Base-by-base conservation (phyloP, 1,139 yeast species). In the Pichia sp. region DNA sequence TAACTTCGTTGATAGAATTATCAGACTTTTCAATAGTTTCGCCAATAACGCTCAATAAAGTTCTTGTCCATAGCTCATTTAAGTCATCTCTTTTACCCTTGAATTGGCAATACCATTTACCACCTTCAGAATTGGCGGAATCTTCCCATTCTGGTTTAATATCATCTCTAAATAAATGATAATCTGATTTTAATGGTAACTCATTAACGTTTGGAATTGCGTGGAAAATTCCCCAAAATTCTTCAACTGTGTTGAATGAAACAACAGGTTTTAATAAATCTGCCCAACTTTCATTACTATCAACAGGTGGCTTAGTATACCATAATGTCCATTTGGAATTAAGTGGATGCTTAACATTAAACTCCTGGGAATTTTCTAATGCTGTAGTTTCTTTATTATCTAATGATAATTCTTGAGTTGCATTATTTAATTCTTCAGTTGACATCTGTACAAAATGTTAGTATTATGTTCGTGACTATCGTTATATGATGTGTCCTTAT, bases 121-220 rank as follows among this genome's bases (percentile, higher is more conserved):
- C 98, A 65, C 99, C 98, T 59, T 82, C 76, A 54, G 89, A 69
- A 71, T 94, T 94, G 59, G 80, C 78, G 48, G 72, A 75, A 69
- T 92, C 97, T 75, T 92, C 99, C 99, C 99, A 92, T 74, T 92
- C 97, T 49, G 98, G 99, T 68, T 89, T 85, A 61, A 94, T 82
- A 49, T 92, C 96, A 65, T 85, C 86, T 71, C 92, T 86, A 76
- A 94, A 92, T 65, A 92, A 80, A 67, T 94, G 96, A 72, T 92
- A 92, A 69, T 94, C 98, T 15, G 97, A 86, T 69, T 85, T 87
- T 61, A 84, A 68, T 56, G 97, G 97, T 64, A 92, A 77, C 66
- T 89, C 96, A 58, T 82, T 80, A 48, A 96, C 96, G 61, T 82
- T 82, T 56, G 98, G 97, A 60, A 92, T 84, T 47, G 95, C 85